Evolutionary conservation across 768 basidiomycete genomes (phyloP).

Genomic region (Rhizopogon sp.): DNA sequence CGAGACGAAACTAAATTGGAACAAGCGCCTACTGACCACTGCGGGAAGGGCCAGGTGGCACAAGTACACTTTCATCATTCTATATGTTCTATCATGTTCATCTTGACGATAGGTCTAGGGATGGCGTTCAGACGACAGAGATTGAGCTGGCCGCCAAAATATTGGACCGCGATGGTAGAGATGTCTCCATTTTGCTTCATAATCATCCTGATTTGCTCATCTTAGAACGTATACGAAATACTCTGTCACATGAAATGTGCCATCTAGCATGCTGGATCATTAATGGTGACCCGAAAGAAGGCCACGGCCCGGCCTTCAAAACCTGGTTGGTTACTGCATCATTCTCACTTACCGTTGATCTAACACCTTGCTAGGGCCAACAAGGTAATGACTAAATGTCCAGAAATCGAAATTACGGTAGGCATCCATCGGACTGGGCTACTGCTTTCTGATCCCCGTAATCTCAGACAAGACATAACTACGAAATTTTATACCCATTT

Average conservation of each 20-base stretch:
- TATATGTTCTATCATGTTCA: background rate
- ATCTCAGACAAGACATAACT: slow-evolving; percentile 61
- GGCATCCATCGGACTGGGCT: background rate
- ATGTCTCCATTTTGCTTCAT: background rate
- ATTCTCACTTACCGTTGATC: background rate
- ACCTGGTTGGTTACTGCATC: slow-evolving; percentile 45
- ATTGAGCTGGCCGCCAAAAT: slow-evolving; percentile 85
- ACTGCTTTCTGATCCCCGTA: background rate
- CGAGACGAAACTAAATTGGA: slow-evolving; percentile 61
- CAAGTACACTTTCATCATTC: slow-evolving; percentile 31
- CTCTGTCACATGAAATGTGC: slow-evolving; percentile 89
- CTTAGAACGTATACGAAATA: slow-evolving; percentile 74
- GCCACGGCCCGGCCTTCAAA: slow-evolving; percentile 71
- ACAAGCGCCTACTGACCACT: slow-evolving; percentile 56
- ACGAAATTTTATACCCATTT: slow-evolving; percentile 69
- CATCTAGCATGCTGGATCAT: slow-evolving; percentile 87
- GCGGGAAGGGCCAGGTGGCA: slow-evolving; percentile 69
- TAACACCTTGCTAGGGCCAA: slow-evolving; percentile 42
- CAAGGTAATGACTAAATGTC: slow-evolving; percentile 61
- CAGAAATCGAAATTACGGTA: slow-evolving; percentile 70
- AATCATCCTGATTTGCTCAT: background rate
- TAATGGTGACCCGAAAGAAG: slow-evolving; percentile 60
- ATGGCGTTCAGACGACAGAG: slow-evolving; percentile 53
- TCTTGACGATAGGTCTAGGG: slow-evolving; percentile 37
- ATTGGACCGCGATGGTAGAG: slow-evolving; percentile 66